Base-by-base conservation (phyloP, 805 yeast species). In the Saccharomyces jurei region DNA sequence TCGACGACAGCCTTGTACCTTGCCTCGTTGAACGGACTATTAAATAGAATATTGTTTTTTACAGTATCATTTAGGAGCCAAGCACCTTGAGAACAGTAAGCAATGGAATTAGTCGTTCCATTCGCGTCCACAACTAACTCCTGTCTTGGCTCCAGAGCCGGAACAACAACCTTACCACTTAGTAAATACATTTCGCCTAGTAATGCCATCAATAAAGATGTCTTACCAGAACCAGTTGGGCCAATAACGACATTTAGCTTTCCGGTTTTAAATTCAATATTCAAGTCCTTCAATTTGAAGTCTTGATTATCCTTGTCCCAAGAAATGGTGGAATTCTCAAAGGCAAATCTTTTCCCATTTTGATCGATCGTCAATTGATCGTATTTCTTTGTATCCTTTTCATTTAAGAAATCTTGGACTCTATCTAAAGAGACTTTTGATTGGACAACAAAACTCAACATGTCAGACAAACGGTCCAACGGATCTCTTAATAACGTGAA, bases 61-160 rank as follows among this genome's bases (percentile, higher is more conserved):
- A 90, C 81, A 10, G 96, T 84, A 57, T 84, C 96, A 67, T 90
- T 90, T 60, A 89, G 77, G 62, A 90, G 78, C 97, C 97, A 90
- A 4, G 96, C 92, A 55, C 87, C 81, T 72, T 89, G 97, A 6
- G 96, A 81, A 69, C 96, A 89, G 70, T 88, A 89, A 2, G 96
- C 96, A 50, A 89, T 91, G 2, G 94, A 86, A 57, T 89, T 95
- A 29, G 92, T 82, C 53, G 85, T 75, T 1, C 95, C 95, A 54
- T 91, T 86, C 14, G 84, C 81, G 64, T 88, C 90, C 50, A 85
- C 77, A 41, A 75, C 72, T 54, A 87, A 74, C 49, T 81, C 84
- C 54, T 86, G 87, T 55, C 91, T 78, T 44, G 90, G 85, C 26
- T 77, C 76, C 31, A 76, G 73, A 56, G 89, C 90, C 1, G 96